Percentiles rank a stretch among this genome's conserved stretches.
Evolutionary conservation across 306 rosid species (phyloP).

Genomic region (Quercus variabilis): DNA sequence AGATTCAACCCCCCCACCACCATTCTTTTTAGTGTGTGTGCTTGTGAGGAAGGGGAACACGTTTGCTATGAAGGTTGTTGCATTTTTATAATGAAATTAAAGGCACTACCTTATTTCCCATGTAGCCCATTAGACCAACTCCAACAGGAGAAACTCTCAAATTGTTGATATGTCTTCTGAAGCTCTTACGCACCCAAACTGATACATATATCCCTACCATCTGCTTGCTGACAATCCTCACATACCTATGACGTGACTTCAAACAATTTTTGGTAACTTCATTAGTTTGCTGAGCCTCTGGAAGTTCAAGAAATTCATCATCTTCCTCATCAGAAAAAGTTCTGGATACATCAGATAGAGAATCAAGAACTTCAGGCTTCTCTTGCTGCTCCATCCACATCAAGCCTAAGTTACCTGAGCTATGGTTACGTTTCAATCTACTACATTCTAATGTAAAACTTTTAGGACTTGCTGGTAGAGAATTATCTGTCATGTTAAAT

Average conservation of each 20-base stretch:
- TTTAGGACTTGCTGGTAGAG: slow-evolving; percentile 24
- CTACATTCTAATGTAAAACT: slow-evolving; percentile 17
- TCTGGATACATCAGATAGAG: slow-evolving; percentile 43
- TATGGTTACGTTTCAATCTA: slow-evolving; percentile 58
- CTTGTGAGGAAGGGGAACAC: neutral
- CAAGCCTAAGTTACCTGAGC: slow-evolving; percentile 57
- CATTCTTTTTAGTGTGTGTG: neutral
- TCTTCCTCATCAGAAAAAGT: slow-evolving; percentile 46
- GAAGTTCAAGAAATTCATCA: slow-evolving; percentile 47
- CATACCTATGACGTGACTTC: slow-evolving; percentile 51
- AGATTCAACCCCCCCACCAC: neutral
- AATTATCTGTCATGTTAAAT: slow-evolving; percentile 42
- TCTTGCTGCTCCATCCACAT: slow-evolving; percentile 42
- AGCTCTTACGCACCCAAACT: slow-evolving; percentile 83
- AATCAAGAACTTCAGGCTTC: slow-evolving; percentile 47
- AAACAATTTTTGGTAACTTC: slow-evolving; percentile 2
- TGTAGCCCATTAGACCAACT: slow-evolving; percentile 95
- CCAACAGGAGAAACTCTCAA: slow-evolving; percentile 91
- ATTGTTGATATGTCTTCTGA: slow-evolving; percentile 85
- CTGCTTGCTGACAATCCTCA: slow-evolving; percentile 91
- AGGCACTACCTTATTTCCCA: slow-evolving; percentile 91
- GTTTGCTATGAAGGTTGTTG: slow-evolving; percentile 6
- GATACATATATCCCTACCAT: slow-evolving; percentile 97
- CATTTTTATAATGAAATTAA: slow-evolving; percentile 7
- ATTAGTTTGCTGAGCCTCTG: slow-evolving; percentile 18